Evolutionary conservation across 805 yeast species (phyloP), one percentile per base, ranked within the genome.

Genomic region (Cephaloascus fragrans): DNA sequence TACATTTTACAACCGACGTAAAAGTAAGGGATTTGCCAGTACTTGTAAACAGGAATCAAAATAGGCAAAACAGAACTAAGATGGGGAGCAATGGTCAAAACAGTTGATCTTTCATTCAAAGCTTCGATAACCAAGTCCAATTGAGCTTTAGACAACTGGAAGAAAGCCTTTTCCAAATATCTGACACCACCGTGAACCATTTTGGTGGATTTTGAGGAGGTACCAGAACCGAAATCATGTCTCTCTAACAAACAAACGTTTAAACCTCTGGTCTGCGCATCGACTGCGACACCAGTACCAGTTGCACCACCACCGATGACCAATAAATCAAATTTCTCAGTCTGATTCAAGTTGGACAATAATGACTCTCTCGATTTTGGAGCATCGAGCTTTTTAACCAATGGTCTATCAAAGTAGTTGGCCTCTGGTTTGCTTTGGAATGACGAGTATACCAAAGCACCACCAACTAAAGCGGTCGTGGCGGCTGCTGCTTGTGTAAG

Each of bases 111-210:
- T 64, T 87, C 96, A 52, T 82, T 80, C 44, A 87, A 68, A 4
- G 95, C 95, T 61, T 87, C 96, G 50, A 84, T 81, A 46, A 87
- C 96, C 51, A 87, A 71, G 62, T 83, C 85, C 60, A 83, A 70
- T 67, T 89, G 97, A 44, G 80, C 90, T 61, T 85, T 87, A 41
- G 94, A 88, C 38, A 89, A 71, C 64, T 87, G 88, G 75, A 87
- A 87, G 52, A 89, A 77, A 32, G 97, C 97, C 67, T 89, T 89
- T 59, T 89, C 97, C 53, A 89, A 73, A 61, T 89, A 89, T 53
- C 97, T 73, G 34, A 89, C 96, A 58, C 97, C 97, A 48, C 97
- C 97, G 57, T 89, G 97, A 34, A 95, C 96, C 80, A 89, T 84
- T 65, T 89, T 89, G 37, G 97, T 89, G 14, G 95, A 84, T 53